phyloP scores from a whole-genome alignment of 2,329 filamentous ascomycete genomes.

The Cytospora paraplurivora region DNA sequence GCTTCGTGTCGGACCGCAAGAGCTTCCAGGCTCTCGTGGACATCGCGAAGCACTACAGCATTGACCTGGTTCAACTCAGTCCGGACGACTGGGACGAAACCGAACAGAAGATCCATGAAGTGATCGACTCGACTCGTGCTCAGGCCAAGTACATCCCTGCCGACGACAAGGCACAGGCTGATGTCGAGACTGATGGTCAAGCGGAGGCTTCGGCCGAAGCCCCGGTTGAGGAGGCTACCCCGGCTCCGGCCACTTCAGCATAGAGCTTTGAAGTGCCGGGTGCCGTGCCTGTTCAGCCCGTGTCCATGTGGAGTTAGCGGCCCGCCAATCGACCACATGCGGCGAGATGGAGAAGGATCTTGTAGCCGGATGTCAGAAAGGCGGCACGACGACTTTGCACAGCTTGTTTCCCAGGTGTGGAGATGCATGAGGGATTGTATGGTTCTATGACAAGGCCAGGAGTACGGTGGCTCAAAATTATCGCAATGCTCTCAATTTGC shows the following conservation, averaged over 20 bases:
- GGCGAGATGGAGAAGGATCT: neutral
- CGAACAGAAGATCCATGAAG: slow-evolving; percentile 77
- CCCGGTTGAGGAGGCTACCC: slow-evolving; percentile 5
- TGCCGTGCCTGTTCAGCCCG: neutral
- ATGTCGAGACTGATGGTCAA: slow-evolving; percentile 7
- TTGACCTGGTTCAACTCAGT: slow-evolving; percentile 78
- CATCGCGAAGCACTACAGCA: slow-evolving; percentile 81
- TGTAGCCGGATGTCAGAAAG: neutral
- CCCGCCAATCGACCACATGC: neutral
- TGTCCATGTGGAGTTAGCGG: neutral
- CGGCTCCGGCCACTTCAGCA: slow-evolving; percentile 9
- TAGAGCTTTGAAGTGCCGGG: slow-evolving; percentile 25
- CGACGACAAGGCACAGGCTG: slow-evolving; percentile 26
- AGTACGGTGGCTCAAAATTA: neutral
- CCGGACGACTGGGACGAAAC: slow-evolving; percentile 90
- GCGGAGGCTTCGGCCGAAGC: slow-evolving; percentile 3
- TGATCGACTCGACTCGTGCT: slow-evolving; percentile 72
- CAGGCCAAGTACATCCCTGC: slow-evolving; percentile 55
- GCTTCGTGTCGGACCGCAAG: slow-evolving; percentile 84
- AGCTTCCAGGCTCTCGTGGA: slow-evolving; percentile 77
- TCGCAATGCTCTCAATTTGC: neutral
- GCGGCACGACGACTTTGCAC: neutral
- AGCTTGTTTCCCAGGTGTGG: neutral
- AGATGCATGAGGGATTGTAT: neutral
- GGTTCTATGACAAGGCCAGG: neutral